Evolutionary conservation across 2,329 filamentous ascomycete genomes (phyloP), one percentile per base, ranked within the genome.

Genomic region (Coniochaeta pulveracea): DNA sequence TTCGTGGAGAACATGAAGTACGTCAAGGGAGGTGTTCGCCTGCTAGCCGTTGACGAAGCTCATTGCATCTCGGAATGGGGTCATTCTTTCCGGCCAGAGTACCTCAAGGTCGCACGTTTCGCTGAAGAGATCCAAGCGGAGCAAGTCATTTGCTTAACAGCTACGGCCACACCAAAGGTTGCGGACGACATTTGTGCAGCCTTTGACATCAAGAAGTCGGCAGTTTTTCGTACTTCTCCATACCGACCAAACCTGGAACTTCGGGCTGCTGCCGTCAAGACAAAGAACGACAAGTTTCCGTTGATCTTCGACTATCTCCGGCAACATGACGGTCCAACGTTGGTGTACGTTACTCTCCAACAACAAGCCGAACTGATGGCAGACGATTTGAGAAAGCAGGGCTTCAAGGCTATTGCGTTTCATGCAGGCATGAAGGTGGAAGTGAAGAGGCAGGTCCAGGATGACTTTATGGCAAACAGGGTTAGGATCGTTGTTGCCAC

Each of bases 341-440:
- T 79, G 15, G 58, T 80, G 10, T 80, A 79, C 35, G 70, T 76
- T 2, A 76, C 72, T 0, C 47, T 67, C 0, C 73, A 76, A 37
- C 9, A 56, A 45, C 63, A 71, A 41, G 59, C 69, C 0, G 66
- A 65, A 36, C 27, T 34, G 0, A 47, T 72, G 6, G 64, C 66
- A 2, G 23, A 37, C 1, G 42, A 51, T 2, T 44, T 74, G 3
- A 42, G 38, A 1, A 37, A 37, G 0, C 37, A 59, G 5, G 56
- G 57, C 0, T 63, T 69, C 36, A 54, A 56, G 3, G 61, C 61
- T 1, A 49, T 51, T 3, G 51, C 58, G 6, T 72, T 69, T 28
- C 68, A 72, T 39, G 66, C 66, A 0, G 67, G 67, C 1, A 59
- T 72, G 54, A 54, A 59, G 15, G 46, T 55, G 0, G 56, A 60